Evolutionary conservation across 192 early-diverging fungal species (phyloP).

Genomic region (Coemansia guatemalensis): DNA sequence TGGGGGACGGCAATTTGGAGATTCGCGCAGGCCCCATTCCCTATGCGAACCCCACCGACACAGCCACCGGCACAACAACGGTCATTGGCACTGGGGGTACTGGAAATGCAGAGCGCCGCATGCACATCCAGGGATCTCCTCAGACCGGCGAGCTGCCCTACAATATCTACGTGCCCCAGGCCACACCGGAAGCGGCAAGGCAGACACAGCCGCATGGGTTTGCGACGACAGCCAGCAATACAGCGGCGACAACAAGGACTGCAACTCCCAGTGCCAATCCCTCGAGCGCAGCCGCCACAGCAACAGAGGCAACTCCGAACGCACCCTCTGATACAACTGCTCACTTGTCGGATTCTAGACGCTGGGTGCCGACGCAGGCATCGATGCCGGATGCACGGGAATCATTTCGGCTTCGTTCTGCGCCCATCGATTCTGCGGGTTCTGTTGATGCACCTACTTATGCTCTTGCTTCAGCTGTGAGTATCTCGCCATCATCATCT

Average conservation of each 20-base stretch:
- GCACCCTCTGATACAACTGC: slow-evolving; percentile 1
- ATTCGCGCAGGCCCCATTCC: slow-evolving; percentile 4
- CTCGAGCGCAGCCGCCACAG: neutral
- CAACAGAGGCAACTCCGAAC: neutral
- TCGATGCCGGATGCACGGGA: slow-evolving; percentile 4
- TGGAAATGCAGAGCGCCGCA: slow-evolving; percentile 2
- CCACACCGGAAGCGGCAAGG: neutral
- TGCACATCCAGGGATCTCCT: slow-evolving; percentile 13
- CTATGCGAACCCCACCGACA: neutral
- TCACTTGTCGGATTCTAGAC: neutral
- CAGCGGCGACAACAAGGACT: slow-evolving; percentile 7
- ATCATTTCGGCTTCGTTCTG: slow-evolving; percentile 1
- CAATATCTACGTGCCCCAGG: neutral
- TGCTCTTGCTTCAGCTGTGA: slow-evolving; percentile 5
- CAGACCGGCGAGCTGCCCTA: neutral
- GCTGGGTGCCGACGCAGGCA: neutral
- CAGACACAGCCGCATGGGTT: neutral
- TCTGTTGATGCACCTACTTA: neutral
- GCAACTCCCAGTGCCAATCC: slow-evolving; percentile 6
- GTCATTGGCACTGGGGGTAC: neutral
- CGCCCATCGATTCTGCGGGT: neutral
- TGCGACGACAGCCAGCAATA: neutral
- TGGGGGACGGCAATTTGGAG: slow-evolving; percentile 8
- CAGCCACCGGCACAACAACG: slow-evolving; percentile 1
- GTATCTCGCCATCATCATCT: slow-evolving; percentile 1